Percentiles rank a stretch among this genome's conserved stretches.
These are phyloP conservation scores for Casuarina equisetifolia DNA, from an alignment of 306 rosid species.

Conservation along the genomic window DNA sequence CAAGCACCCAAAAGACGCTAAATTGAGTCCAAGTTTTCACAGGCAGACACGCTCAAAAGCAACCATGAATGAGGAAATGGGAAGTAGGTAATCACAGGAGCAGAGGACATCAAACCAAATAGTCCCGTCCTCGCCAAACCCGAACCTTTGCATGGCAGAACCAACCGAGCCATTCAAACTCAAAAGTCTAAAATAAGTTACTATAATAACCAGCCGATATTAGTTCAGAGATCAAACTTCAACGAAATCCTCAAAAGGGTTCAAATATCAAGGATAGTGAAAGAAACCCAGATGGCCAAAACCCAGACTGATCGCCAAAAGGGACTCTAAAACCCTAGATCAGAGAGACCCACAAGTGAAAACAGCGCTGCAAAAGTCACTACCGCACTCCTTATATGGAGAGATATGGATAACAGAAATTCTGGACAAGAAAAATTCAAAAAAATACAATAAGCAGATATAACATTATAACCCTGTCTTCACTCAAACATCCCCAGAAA, in stretches of 20 bases:
- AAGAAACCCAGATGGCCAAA: conserved; percentile 33
- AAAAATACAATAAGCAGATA: conserved; percentile 26
- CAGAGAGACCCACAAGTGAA: conserved; percentile 25
- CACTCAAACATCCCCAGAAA: background rate
- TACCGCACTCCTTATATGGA: conserved; percentile 20
- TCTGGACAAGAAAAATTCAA: conserved; percentile 45
- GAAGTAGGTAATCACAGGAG: conserved; percentile 51
- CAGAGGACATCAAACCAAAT: conserved; percentile 50
- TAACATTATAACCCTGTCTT: background rate
- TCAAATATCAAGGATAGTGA: conserved; percentile 10
- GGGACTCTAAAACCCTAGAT: conserved; percentile 39
- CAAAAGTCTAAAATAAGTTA: conserved; percentile 29
- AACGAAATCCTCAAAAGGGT: background rate
- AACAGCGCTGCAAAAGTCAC: conserved; percentile 9
- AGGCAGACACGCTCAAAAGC: background rate
- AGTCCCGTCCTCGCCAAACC: conserved; percentile 50
- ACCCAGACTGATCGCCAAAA: conserved; percentile 24
- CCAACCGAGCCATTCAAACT: conserved; percentile 56
- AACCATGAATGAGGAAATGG: conserved; percentile 1
- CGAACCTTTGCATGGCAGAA: conserved; percentile 46
- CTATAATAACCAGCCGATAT: background rate
- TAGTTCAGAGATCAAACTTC: conserved; percentile 4
- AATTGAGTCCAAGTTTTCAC: conserved; percentile 2
- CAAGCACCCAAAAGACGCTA: background rate
- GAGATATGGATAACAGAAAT: conserved; percentile 46